A percentile compares a stretch with the other conserved stretches of the same genome.
Evolutionary conservation across 1,284 basidiomycete species (phyloP).

Genomic region (Puccinia polysora): DNA sequence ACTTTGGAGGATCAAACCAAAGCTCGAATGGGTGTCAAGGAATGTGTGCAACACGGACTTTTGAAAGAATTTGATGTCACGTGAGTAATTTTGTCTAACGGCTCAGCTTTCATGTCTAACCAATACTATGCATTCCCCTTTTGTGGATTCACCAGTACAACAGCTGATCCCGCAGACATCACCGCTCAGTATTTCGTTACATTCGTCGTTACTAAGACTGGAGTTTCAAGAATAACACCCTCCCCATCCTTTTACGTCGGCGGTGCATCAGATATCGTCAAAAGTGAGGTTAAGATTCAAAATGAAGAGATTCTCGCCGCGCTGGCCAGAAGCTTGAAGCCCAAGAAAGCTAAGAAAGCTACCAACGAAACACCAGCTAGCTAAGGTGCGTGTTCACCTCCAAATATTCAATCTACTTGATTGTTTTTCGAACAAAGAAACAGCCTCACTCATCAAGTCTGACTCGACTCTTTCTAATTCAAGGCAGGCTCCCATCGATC

Average conservation of each 20-base stretch:
- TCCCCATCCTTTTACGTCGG: constrained; percentile 81
- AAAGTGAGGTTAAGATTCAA: constrained; percentile 80
- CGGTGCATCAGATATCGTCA: constrained; percentile 86
- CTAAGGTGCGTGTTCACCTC: constrained; percentile 1
- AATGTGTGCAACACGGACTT: constrained; percentile 86
- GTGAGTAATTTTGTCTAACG: constrained; percentile 43
- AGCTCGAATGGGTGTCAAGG: constrained; percentile 87
- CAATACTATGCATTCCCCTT: constrained; percentile 13
- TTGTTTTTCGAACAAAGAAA: not conserved
- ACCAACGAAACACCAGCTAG: constrained; percentile 55
- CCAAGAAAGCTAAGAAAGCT: constrained; percentile 85
- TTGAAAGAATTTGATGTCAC: constrained; percentile 80
- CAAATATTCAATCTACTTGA: not conserved
- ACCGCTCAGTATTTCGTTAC: constrained; percentile 49
- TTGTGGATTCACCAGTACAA: constrained; percentile 46
- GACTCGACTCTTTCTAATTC: not conserved
- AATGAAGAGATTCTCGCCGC: constrained; percentile 77
- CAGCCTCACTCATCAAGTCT: not conserved
- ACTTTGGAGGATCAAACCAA: constrained; percentile 90
- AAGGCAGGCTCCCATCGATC: not conserved
- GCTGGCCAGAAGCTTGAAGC: constrained; percentile 72
- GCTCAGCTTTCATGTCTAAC: too few relatives aligned
- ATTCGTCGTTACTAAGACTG: constrained; percentile 51
- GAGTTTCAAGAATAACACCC: constrained; percentile 55
- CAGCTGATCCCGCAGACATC: constrained; percentile 47